Evolutionary conservation across 345 rosid genomes (phyloP).

Genomic region (Adansonia digitata): DNA sequence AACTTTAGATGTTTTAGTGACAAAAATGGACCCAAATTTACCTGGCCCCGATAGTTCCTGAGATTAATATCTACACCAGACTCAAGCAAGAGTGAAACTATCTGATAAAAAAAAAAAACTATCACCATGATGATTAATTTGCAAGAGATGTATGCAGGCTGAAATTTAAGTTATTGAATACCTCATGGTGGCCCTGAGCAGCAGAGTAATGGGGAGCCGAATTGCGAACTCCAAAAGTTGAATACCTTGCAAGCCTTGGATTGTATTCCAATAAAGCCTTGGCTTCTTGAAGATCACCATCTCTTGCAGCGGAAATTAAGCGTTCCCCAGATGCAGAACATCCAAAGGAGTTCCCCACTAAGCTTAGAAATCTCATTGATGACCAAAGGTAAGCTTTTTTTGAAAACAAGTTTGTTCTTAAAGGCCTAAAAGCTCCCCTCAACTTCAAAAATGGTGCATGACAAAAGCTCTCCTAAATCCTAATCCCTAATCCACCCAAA

Average conservation of each 20-base stretch:
- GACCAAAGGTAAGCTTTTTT: neutral
- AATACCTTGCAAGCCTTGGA: constrained; percentile 87
- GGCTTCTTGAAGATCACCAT: constrained; percentile 95
- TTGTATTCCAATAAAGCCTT: constrained; percentile 88
- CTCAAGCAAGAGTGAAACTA: constrained; percentile 86
- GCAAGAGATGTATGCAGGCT: neutral
- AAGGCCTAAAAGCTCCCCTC: neutral
- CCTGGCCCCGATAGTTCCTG: constrained; percentile 99
- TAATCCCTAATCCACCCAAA: neutral
- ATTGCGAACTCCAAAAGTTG: constrained; percentile 91
- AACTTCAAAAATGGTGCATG: neutral
- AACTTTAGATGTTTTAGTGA: neutral
- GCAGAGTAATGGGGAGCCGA: constrained; percentile 98
- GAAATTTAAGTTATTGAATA: constrained; percentile 19
- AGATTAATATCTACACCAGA: constrained; percentile 97
- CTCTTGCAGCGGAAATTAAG: constrained; percentile 95
- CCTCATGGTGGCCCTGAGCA: constrained; percentile 99
- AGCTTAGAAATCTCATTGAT: constrained; percentile 70
- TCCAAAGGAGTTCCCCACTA: constrained; percentile 92
- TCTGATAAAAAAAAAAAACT: constrained; percentile 38
- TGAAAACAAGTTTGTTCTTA: neutral
- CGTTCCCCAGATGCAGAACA: constrained; percentile 99
- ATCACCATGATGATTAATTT: constrained; percentile 11
- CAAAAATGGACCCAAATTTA: constrained; percentile 20
- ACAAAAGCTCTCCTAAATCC: neutral